Evolutionary conservation across 1,284 basidiomycete species (phyloP).

Genomic region (Exsudoporus floridanus): DNA sequence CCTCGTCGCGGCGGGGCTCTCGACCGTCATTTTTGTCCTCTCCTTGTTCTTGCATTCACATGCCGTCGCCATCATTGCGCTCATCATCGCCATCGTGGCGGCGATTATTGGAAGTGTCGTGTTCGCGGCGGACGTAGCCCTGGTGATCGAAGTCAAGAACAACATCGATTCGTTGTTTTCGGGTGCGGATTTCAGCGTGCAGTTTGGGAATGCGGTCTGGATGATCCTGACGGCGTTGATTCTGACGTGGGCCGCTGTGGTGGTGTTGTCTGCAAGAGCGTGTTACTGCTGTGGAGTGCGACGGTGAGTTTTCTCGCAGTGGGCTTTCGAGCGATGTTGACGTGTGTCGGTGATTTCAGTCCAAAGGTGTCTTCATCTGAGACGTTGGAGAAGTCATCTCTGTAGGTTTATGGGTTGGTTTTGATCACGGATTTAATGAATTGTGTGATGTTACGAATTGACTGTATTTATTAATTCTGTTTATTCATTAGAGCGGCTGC

Average conservation of each 20-base stretch:
- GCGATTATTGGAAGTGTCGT: constrained; percentile 54
- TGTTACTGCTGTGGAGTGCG: constrained; percentile 68
- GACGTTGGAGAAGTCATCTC: constrained; percentile 5
- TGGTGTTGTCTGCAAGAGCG: constrained; percentile 57
- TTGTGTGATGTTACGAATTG: too few species aligned
- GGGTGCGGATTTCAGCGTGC: constrained; percentile 44
- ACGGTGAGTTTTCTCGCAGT: constrained; percentile 30
- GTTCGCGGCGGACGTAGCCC: constrained; percentile 59
- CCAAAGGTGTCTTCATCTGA: background rate
- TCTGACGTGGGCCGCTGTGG: constrained; percentile 58
- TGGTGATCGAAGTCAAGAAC: constrained; percentile 51
- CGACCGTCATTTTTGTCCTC: constrained; percentile 51
- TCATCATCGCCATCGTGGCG: constrained; percentile 56
- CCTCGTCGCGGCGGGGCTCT: constrained; percentile 57
- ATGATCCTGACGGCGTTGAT: constrained; percentile 57
- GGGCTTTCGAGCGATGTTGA: constrained; percentile 6
- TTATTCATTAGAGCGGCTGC: too few species aligned
- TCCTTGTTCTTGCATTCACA: constrained; percentile 59
- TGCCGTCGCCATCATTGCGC: constrained; percentile 52
- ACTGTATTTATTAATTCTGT: too few species aligned
- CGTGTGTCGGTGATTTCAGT: constrained; percentile 7
- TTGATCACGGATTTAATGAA: background rate
- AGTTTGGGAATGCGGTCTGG: constrained; percentile 71
- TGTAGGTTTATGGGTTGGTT: background rate
- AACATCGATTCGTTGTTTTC: constrained; percentile 43